These are phyloP conservation scores for Fraxinus cuspidata DNA, from an alignment of 257 asterid species.

Conservation along the genomic window DNA sequence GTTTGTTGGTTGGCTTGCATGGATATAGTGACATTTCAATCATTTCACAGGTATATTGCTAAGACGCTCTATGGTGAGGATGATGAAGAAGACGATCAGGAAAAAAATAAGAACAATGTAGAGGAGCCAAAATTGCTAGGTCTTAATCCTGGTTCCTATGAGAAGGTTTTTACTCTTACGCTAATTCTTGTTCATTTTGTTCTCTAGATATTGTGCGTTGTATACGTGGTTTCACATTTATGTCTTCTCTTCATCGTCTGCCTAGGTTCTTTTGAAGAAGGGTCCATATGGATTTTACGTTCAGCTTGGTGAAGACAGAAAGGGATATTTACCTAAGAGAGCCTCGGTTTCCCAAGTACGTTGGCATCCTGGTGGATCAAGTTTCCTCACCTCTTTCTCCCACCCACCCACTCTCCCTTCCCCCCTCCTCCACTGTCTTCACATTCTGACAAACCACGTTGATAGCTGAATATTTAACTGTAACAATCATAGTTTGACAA, in stretches of 20 bases:
- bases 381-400: not conserved
- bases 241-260: conserved; percentile 20
- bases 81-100: conserved; percentile 50
- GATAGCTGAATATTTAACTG: not conserved
- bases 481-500: not conserved
- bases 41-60: conserved; percentile 72
- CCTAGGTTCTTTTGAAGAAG: conserved; percentile 70
- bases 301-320: conserved; percentile 94
- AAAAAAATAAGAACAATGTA: conserved; percentile 37
- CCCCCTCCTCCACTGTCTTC: not conserved
- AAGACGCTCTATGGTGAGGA: conserved; percentile 73
- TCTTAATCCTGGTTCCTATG: conserved; percentile 64
- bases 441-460: not conserved
- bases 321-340: conserved; percentile 78
- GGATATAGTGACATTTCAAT: conserved; percentile 14
- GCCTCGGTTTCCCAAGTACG: conserved; percentile 67
- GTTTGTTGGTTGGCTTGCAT: not conserved
- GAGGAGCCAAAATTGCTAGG: conserved; percentile 81
- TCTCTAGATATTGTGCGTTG: conserved; percentile 19
- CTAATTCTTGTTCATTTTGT: conserved; percentile 1
- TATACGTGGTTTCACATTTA: conserved; percentile 13
- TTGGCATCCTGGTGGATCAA: conserved; percentile 24
- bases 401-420: not conserved
- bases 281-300: conserved; percentile 91
- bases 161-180: conserved; percentile 52